Conservation (phyloP, 306 rosid species). For the Macrotyloma uniflorum region DNA sequence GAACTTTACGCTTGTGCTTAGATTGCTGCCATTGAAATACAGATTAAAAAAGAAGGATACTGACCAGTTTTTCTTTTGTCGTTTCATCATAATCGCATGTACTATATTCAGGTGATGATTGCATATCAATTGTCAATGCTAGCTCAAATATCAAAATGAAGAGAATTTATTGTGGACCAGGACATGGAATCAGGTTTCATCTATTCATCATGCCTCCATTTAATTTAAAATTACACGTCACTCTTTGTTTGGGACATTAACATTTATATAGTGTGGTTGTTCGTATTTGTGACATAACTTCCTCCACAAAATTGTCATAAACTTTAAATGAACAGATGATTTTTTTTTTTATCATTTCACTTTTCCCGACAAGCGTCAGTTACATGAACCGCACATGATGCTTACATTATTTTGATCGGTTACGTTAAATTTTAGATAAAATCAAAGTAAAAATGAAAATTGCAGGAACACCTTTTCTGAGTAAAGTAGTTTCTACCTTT, state of each 20-base stretch:
- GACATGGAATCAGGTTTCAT: conserved; percentile 94
- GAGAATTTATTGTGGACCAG: conserved; percentile 89
- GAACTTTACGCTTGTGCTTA: neutral
- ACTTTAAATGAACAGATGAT: neutral
- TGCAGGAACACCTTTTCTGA: conserved; percentile 1
- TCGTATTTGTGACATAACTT: neutral
- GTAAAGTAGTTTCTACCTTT: conserved; percentile 24
- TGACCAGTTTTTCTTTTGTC: conserved; percentile 23
- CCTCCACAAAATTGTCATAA: neutral
- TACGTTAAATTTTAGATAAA: neutral
- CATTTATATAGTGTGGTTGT: neutral
- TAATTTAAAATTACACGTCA: conserved; percentile 10
- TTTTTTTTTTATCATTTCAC: neutral
- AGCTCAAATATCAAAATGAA: conserved; percentile 95
- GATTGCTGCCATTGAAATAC: neutral
- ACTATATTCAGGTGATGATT: conserved; percentile 84
- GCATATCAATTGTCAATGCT: conserved; percentile 93
- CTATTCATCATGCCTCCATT: conserved; percentile 17
- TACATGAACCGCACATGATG: neutral
- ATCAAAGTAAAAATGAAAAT: neutral
- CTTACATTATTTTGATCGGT: neutral
- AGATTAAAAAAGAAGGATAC: neutral
- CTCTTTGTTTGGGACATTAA: neutral
- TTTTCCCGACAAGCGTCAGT: neutral
- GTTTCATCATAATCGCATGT: conserved; percentile 25